A percentile compares a stretch with the other conserved stretches of the same genome.
Evolutionary conservation across 2,329 filamentous ascomycete species (phyloP).

Genomic region (Fusarium circinatum): DNA sequence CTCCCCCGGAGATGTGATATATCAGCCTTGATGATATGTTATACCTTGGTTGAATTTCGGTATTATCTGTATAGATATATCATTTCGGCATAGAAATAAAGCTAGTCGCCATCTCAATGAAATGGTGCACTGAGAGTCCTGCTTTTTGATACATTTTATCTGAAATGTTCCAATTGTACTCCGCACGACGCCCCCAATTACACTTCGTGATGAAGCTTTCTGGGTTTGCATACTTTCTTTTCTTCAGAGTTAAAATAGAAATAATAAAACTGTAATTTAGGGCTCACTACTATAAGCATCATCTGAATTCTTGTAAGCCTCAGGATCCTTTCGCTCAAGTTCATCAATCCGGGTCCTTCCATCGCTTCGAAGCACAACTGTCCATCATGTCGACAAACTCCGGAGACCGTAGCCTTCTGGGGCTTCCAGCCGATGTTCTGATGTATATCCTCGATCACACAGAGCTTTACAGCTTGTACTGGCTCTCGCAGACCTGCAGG

Average conservation of each 20-base stretch:
- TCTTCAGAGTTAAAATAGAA: not conserved
- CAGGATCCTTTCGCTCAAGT: not conserved
- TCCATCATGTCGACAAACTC: not conserved
- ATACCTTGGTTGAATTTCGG: not conserved
- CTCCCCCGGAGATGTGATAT: not conserved
- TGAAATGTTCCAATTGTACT: not conserved
- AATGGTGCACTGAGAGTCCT: not conserved
- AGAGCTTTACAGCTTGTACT: not conserved
- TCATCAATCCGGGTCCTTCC: not conserved
- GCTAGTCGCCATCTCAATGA: not conserved
- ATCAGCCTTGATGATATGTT: not conserved
- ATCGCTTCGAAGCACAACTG: not conserved
- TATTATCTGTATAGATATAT: not conserved
- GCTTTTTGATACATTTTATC: not conserved
- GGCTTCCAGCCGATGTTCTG: not conserved
- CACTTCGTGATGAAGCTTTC: not conserved
- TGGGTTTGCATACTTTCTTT: not conserved
- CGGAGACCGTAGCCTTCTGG: not conserved
- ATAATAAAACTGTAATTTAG: not conserved
- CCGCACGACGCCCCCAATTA: not conserved
- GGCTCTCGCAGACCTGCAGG: not conserved
- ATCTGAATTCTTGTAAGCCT: not conserved
- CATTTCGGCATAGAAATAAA: not conserved
- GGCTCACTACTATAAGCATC: not conserved
- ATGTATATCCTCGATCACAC: not conserved